Evolutionary conservation across 129 eudicot species (phyloP).

Genomic region (Logfia minima): DNA sequence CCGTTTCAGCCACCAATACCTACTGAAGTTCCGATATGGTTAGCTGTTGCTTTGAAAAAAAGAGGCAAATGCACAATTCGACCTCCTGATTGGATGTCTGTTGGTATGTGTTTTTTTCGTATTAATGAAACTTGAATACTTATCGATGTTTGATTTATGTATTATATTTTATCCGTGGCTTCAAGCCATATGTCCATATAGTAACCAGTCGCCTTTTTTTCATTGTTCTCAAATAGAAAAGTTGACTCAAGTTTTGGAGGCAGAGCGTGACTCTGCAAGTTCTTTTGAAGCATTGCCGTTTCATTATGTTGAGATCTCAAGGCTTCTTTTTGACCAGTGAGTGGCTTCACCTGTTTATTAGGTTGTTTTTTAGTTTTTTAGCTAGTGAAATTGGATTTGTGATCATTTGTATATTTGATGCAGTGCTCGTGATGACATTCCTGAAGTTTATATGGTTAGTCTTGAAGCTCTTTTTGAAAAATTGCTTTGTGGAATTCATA

Average conservation of each 20-base stretch:
- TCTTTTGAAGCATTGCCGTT: slow-evolving; percentile 83
- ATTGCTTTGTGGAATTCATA: not conserved
- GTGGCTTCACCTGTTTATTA: slow-evolving; percentile 30
- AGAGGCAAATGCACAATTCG: slow-evolving; percentile 91
- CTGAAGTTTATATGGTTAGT: slow-evolving; percentile 88
- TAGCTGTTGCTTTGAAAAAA: slow-evolving; percentile 90
- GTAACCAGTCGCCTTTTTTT: slow-evolving; percentile 7
- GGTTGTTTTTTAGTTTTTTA: not conserved
- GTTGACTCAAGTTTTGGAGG: slow-evolving; percentile 77
- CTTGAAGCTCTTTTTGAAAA: not conserved
- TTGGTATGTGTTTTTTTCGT: slow-evolving; percentile 51
- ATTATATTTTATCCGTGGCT: not conserved
- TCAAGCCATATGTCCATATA: not conserved
- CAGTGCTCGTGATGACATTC: slow-evolving; percentile 90
- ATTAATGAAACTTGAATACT: not conserved
- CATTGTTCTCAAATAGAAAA: slow-evolving; percentile 53
- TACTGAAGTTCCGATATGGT: slow-evolving; percentile 84
- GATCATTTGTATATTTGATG: slow-evolving; percentile 26
- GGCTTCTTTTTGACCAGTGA: slow-evolving; percentile 98
- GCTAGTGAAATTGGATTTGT: slow-evolving; percentile 6
- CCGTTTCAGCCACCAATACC: slow-evolving; percentile 83
- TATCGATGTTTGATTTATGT: not conserved
- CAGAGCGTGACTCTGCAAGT: slow-evolving; percentile 79
- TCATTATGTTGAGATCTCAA: slow-evolving; percentile 89
- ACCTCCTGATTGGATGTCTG: slow-evolving; percentile 94